Evolutionary conservation across 2,329 filamentous ascomycete species (phyloP), one percentile per base, ranked within the genome.

Genomic region (Chrysosporium keratinophilum): DNA sequence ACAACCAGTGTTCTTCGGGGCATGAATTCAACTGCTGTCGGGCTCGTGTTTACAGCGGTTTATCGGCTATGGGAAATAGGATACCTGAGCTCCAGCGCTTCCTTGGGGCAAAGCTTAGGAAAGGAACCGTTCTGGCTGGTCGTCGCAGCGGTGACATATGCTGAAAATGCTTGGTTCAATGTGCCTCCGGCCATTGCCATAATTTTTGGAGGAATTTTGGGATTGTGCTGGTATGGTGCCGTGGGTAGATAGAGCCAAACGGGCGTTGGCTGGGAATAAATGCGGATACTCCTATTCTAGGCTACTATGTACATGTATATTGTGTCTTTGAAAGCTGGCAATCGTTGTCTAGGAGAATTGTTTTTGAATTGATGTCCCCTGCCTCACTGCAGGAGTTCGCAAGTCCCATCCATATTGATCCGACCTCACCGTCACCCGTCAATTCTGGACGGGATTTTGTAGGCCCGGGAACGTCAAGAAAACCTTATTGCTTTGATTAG

Each of bases 51-150:
- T 51, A 83, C 80, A 0, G 81, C 81, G 0, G 80, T 84, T 0
- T 84, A 84, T 57, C 69, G 79, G 1, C 65, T 84, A 6, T 83
- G 78, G 78, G 73, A 81, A 65, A 77, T 83, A 59, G 81, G 81
- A 0, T 82, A 76, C 56, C 65, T 84, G 5, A 78, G 77, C 11
- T 67, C 75, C 19, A 68, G 69, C 0, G 74, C 71, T 15, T 68
- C 71, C 54, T 62, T 62, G 1, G 81, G 81, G 0, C 74, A 70
- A 45, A 80, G 76, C 58, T 62, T 84, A 43, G 79, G 69, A 0
- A 70, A 74, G 37, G 80, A 83, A 56, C 79, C 81, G 0, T 83
- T 80, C 78, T 83, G 80, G 78, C 74, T 83, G 15, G 78, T 82
- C 2, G 74, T 83, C 1, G 75, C 80, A 1, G 76, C 78, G 65